Evolutionary conservation across 2,329 filamentous ascomycete genomes (phyloP).

Genomic region (Colletotrichum lini): DNA sequence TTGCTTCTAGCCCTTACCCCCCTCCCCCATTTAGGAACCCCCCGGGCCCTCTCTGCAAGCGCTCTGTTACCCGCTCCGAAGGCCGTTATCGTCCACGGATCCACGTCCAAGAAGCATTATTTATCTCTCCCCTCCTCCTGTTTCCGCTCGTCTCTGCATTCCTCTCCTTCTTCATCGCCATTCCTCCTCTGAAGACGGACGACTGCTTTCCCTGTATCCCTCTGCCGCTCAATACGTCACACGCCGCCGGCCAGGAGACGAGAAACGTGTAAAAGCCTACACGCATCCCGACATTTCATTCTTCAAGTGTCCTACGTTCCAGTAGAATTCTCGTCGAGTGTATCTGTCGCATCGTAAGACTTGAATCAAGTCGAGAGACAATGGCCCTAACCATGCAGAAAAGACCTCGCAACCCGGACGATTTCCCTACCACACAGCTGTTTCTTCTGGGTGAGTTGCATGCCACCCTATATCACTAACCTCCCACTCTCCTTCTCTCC

Average conservation of each 20-base stretch:
- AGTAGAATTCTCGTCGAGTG: constrained; percentile 43
- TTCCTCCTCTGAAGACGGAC: constrained; percentile 36
- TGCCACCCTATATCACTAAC: neutral
- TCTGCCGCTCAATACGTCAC: constrained; percentile 18
- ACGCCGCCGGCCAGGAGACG: constrained; percentile 30
- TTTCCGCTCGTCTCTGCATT: constrained; percentile 33
- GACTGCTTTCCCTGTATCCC: constrained; percentile 10
- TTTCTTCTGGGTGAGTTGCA: constrained; percentile 81
- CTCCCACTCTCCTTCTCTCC: too few relatives aligned
- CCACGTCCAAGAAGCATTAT: constrained; percentile 34
- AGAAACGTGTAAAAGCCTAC: constrained; percentile 40
- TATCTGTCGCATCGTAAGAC: constrained; percentile 62
- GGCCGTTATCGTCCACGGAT: constrained; percentile 41
- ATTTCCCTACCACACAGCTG: constrained; percentile 86
- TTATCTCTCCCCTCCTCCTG: constrained; percentile 37
- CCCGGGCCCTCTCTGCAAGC: constrained; percentile 34
- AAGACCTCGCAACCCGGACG: constrained; percentile 74
- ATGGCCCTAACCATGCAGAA: constrained; percentile 68
- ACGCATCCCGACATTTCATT: constrained; percentile 37
- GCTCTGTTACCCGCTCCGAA: constrained; percentile 27
- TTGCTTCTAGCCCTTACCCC: constrained; percentile 16
- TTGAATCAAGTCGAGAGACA: constrained; percentile 56
- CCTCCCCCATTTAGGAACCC: constrained; percentile 22
- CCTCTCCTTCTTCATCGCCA: constrained; percentile 27
- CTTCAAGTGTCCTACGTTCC: constrained; percentile 41